Evolutionary conservation across 257 asterid species (phyloP), one percentile per base, ranked within the genome.

Genomic region (Capsicum chinense): DNA sequence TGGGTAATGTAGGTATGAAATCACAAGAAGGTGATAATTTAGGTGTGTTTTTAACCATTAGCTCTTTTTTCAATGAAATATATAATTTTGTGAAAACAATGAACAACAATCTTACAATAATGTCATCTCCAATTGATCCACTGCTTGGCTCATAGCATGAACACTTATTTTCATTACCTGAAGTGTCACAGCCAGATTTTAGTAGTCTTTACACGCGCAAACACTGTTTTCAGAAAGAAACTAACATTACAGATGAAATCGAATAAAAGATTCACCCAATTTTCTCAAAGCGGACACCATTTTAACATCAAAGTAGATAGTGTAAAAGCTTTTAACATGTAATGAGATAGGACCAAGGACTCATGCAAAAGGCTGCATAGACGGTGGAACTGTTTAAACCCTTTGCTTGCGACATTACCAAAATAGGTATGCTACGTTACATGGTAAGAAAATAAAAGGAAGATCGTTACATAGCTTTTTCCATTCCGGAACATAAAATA

Each of bases 141-240:
- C 81, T 12, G 83, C 89, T 47, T 63, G 48, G 62, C 83, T 80
- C 68, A 86, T 44, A 0, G 87, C 85, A 56, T 84, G 79, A 84
- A 84, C 62, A 56, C 79, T 48, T 56, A 80, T 71, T 52, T 80
- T 80, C 85, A 80, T 83, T 68, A 86, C 87, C 89, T 86, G 84
- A 76, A 21, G 63, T 3, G 13, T 14, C 15, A 76, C 47, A 7
- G 5, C 0, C 62, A 13, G 47, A 21, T 2, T 76, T n/a, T 5
- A 3, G 3, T 76, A 13, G 0, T 21, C 62, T 76, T 76, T 52
- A 76, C 47, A 74, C 62, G 19, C 3, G 59, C 59, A n/a, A 19
- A 47, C 11, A 73, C 80, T n/a, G 5, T 6, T 21, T 52, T 13
- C 47, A 6, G 81, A 0, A 21, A 74, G 47, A 50, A 48, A 73